Evolutionary conservation across 768 basidiomycete genomes (phyloP).

Genomic region (Mycena galopus): DNA sequence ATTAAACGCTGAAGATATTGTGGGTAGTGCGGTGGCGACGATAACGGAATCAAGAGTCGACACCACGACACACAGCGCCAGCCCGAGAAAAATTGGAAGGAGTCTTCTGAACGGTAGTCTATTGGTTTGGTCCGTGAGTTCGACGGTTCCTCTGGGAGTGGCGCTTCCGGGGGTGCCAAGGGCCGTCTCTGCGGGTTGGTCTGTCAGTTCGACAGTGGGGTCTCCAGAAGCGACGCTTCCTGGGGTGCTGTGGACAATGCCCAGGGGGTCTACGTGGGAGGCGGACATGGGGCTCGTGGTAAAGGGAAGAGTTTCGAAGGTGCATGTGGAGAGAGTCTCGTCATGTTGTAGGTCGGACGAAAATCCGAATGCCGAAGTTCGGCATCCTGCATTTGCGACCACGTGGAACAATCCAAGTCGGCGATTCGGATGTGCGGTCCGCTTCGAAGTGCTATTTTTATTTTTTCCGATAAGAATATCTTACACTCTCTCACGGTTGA

Average conservation of each 20-base stretch:
- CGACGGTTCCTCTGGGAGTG: constrained; percentile 30
- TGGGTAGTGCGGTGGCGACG: constrained; percentile 81
- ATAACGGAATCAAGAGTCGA: constrained; percentile 79
- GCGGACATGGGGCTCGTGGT: constrained; percentile 21
- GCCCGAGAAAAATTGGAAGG: constrained; percentile 70
- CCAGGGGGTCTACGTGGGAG: not conserved
- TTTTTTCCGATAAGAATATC: not conserved
- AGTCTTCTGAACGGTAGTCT: constrained; percentile 76
- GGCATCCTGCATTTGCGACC: constrained; percentile 1
- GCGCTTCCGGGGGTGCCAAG: constrained; percentile 19
- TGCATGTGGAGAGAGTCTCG: constrained; percentile 2
- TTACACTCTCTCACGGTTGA: not conserved
- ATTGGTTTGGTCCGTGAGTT: constrained; percentile 82
- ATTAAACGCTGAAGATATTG: constrained; percentile 74
- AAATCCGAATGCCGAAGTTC: not conserved
- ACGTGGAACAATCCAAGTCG: constrained; percentile 4
- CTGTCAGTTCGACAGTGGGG: constrained; percentile 58
- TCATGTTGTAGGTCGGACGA: not conserved
- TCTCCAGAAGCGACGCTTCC: constrained; percentile 25
- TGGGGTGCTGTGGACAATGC: constrained; percentile 1
- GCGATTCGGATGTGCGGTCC: not conserved
- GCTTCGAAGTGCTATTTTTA: not conserved
- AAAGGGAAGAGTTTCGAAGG: not conserved
- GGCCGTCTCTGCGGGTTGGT: constrained; percentile 71
- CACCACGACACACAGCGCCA: constrained; percentile 72